phyloP scores from a whole-genome alignment of 1,284 basidiomycete species.

The Ceratobasidium sp. region DNA sequence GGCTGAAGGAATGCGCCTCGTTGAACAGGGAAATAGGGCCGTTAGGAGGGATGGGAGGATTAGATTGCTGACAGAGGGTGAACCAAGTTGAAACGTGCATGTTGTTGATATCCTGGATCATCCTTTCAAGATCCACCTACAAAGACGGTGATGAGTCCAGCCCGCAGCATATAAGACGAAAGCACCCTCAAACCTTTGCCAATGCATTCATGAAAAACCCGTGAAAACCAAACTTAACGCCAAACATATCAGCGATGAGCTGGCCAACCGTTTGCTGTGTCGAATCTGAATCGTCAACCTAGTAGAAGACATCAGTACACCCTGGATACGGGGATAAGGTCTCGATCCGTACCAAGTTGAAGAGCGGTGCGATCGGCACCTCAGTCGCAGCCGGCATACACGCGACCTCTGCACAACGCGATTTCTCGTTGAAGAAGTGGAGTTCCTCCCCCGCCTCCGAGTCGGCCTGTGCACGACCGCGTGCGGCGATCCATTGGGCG shows the following conservation, averaged over 20 bases:
- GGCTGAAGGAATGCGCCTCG: conserved; percentile 76
- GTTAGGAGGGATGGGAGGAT: conserved; percentile 78
- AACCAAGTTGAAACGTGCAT: conserved; percentile 87
- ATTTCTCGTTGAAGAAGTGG: conserved; percentile 78
- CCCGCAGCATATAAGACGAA: background rate
- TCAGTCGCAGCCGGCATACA: conserved; percentile 63
- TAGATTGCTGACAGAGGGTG: conserved; percentile 78
- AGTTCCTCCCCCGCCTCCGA: conserved; percentile 72
- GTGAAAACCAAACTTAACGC: conserved; percentile 87
- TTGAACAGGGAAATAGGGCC: conserved; percentile 81
- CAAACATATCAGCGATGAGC: conserved; percentile 78
- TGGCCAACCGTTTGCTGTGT: conserved; percentile 80
- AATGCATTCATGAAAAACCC: conserved; percentile 75
- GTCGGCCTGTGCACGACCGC: conserved; percentile 72
- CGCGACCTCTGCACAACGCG: conserved; percentile 67
- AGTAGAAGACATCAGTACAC: background rate
- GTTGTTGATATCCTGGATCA: conserved; percentile 89
- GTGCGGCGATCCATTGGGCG: conserved; percentile 73
- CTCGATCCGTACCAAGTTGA: conserved; percentile 72
- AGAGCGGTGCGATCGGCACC: conserved; percentile 76
- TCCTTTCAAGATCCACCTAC: conserved; percentile 70
- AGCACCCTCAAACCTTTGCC: conserved; percentile 63
- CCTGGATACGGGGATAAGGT: conserved; percentile 10
- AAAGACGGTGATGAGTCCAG: conserved; percentile 3
- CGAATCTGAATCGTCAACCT: conserved; percentile 84